Conservation (phyloP, 257 asterid genomes). For the Hygrophila difformis region DNA sequence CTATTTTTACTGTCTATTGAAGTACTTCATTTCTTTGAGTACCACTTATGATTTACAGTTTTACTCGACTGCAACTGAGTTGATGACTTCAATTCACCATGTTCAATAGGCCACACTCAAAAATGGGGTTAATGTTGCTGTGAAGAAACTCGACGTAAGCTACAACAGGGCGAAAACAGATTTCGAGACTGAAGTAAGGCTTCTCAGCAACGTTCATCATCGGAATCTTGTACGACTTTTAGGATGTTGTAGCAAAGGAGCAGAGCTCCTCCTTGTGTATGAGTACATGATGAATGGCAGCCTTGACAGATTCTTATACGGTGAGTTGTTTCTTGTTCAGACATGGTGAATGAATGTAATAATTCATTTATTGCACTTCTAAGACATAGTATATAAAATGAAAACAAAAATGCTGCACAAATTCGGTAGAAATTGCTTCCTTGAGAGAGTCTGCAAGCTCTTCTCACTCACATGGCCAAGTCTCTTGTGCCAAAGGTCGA, state of each 20-base stretch:
- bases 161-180: slow-evolving; percentile 53
- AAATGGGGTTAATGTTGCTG: slow-evolving; percentile 65
- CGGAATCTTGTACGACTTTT: slow-evolving; percentile 76
- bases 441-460: no score
- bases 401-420: no score
- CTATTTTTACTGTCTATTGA: not conserved
- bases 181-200: slow-evolving; percentile 75
- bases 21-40: not conserved
- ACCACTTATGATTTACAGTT: no score
- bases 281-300: slow-evolving; percentile 85
- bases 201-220: slow-evolving; percentile 82
- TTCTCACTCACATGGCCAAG: no score
- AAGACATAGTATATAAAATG: no score
- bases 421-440: no score
- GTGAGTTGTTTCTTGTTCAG: no score
- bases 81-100: no score
- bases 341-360: no score
- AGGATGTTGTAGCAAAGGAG: slow-evolving; percentile 64
- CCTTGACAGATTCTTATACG: slow-evolving; percentile 61
- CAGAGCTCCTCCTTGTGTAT: slow-evolving; percentile 56
- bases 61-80: no score
- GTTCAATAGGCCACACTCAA: slow-evolving; percentile 52
- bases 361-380: no score
- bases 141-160: slow-evolving; percentile 48
- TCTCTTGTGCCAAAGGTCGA: no score